Percentiles rank a stretch among this genome's conserved stretches.
Evolutionary conservation across 2,329 filamentous ascomycete species (phyloP).

Genomic region (Samsoniella hepiali): DNA sequence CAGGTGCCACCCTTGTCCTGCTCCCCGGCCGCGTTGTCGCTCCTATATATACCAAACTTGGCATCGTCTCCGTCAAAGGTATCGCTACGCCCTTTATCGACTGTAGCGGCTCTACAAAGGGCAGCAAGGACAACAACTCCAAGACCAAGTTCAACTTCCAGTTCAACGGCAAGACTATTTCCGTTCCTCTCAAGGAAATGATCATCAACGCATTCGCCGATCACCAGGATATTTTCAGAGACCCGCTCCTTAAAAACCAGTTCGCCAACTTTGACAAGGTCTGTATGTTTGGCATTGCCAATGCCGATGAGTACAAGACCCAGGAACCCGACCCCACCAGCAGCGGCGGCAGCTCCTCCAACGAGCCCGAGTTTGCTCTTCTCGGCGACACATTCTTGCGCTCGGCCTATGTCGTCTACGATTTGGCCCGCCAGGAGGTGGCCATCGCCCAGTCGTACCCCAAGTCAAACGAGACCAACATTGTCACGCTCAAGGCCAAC

Average conservation of each 20-base stretch:
- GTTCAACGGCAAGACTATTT: conserved; percentile 40
- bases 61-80: conserved; percentile 35
- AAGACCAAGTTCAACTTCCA: conserved; percentile 39
- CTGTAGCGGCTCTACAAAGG: conserved; percentile 46
- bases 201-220: conserved; percentile 43
- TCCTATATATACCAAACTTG: conserved; percentile 50
- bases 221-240: conserved; percentile 40
- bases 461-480: conserved; percentile 40
- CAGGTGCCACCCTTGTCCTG: conserved; percentile 68
- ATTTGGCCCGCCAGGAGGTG: conserved; percentile 48
- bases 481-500: conserved; percentile 44
- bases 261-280: conserved; percentile 39
- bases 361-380: conserved; percentile 39
- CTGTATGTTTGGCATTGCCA: conserved; percentile 56
- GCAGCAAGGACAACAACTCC: conserved; percentile 24
- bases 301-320: conserved; percentile 34
- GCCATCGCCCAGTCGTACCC: conserved; percentile 52
- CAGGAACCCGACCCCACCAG: conserved; percentile 20
- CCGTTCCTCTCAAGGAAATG: conserved; percentile 51
- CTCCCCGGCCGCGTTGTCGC: conserved; percentile 58
- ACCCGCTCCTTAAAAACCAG: conserved; percentile 30
- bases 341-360: not conserved
- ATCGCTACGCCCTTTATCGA: conserved; percentile 50
- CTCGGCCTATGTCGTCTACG: conserved; percentile 56
- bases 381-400: conserved; percentile 58